phyloP scores from a whole-genome alignment of 768 basidiomycete species.

The Fomitopsis serialis region DNA sequence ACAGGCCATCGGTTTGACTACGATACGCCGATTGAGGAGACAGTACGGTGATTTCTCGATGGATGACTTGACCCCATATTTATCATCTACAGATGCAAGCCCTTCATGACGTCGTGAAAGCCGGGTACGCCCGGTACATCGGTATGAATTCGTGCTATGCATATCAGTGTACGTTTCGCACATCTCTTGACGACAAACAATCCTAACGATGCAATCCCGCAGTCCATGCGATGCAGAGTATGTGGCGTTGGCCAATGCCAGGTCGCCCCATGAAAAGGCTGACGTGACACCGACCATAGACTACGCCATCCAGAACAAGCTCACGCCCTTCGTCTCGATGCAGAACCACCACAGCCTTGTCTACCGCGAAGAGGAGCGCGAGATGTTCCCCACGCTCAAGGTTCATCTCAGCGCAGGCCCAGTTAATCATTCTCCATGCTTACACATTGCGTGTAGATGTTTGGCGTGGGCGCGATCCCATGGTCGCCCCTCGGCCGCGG shows the following conservation, averaged over 20 bases:
- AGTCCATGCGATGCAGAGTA: constrained; percentile 32
- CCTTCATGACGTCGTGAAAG: constrained; percentile 41
- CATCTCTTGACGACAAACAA: neutral
- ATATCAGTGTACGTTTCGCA: constrained; percentile 23
- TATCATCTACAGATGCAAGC: constrained; percentile 44
- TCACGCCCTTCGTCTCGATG: constrained; percentile 58
- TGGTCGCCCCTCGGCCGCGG: constrained; percentile 35
- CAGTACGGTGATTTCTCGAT: constrained; percentile 13
- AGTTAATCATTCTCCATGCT: neutral
- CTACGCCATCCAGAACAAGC: constrained; percentile 35
- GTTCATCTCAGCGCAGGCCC: constrained; percentile 8
- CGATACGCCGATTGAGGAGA: constrained; percentile 35
- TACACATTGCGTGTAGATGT: constrained; percentile 6
- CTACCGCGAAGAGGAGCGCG: constrained; percentile 59
- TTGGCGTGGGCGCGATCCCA: constrained; percentile 28
- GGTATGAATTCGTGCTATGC: constrained; percentile 33
- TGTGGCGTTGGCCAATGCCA: neutral
- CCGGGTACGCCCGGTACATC: constrained; percentile 37
- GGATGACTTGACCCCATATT: neutral
- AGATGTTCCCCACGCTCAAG: constrained; percentile 47
- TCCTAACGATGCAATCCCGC: neutral
- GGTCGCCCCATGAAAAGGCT: neutral
- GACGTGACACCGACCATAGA: constrained; percentile 20
- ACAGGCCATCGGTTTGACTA: constrained; percentile 29
- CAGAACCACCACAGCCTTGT: constrained; percentile 53